Evolutionary conservation across 176 grass and related monocot genomes (phyloP).

Genomic region (Rhynchospora pubera): DNA sequence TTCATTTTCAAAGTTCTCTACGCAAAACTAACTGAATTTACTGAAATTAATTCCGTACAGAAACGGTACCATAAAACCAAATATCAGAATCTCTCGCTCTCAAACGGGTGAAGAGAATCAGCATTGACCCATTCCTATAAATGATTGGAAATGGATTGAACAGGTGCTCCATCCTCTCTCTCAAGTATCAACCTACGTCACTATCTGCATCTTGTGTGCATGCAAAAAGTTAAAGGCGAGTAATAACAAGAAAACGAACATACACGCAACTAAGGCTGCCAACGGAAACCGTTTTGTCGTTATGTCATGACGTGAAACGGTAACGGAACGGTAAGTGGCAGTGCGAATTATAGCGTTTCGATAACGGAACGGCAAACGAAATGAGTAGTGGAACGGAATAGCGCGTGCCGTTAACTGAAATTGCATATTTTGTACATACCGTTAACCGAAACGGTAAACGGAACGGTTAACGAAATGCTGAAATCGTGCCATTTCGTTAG

Average conservation of each 20-base stretch:
- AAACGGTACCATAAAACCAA: neutral
- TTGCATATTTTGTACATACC: too few relatives aligned
- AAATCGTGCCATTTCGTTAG: too few relatives aligned
- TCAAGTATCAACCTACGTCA: neutral
- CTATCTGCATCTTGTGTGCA: neutral
- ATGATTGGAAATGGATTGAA: conserved; percentile 19
- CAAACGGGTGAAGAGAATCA: neutral
- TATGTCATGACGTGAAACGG: too few relatives aligned
- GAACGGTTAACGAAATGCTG: too few relatives aligned
- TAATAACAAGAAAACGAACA: conserved; percentile 8
- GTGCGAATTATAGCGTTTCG: too few relatives aligned
- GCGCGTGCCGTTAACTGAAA: too few relatives aligned
- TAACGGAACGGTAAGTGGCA: too few relatives aligned
- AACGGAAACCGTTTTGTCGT: too few relatives aligned
- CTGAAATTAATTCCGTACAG: neutral
- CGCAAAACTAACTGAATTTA: neutral
- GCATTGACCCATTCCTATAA: neutral
- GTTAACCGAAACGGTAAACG: too few relatives aligned
- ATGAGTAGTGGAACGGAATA: too few relatives aligned
- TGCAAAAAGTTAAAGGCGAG: conserved; percentile 14
- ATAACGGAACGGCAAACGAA: too few relatives aligned
- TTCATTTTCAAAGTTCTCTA: too few relatives aligned
- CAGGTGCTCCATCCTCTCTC: neutral
- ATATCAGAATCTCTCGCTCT: neutral
- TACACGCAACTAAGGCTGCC: conserved; percentile 26